Conservation (phyloP, 495 filamentous ascomycete genomes). For the Podospora australis region DNA sequence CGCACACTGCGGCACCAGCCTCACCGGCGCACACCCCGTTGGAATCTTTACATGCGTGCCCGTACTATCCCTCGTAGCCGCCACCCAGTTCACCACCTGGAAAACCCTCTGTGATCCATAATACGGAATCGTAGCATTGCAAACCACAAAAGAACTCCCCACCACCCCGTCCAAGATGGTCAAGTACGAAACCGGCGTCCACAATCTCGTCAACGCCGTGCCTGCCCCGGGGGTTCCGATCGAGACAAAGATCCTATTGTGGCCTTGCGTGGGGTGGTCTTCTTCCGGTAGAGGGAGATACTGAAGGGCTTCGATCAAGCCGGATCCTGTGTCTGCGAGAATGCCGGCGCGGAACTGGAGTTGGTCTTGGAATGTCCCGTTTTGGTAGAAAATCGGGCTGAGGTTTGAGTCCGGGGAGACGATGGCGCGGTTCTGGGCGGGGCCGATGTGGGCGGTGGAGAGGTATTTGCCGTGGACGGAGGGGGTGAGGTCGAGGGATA, state of each 20-base stretch:
- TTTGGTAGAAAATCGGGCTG: conserved; percentile 7
- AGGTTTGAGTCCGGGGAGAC: background rate
- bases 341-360: background rate
- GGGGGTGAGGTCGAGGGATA: conserved; percentile 1
- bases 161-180: background rate
- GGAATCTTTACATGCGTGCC: conserved; percentile 4
- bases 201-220: background rate
- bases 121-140: conserved; percentile 5
- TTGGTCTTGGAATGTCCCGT: conserved; percentile 2
- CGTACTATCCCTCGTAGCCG: conserved; percentile 1
- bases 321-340: background rate
- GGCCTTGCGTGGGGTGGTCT: too few species aligned
- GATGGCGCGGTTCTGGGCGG: conserved; percentile 3
- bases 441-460: conserved; percentile 2
- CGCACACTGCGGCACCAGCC: conserved; percentile 4
- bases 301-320: background rate
- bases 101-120: background rate
- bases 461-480: background rate
- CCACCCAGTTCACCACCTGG: conserved; percentile 5
- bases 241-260: background rate
- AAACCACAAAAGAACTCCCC: conserved; percentile 2
- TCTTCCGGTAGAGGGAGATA: too few species aligned
- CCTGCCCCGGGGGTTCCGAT: background rate
- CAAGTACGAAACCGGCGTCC: background rate
- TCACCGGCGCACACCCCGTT: conserved; percentile 1